Evolutionary conservation across 495 filamentous ascomycete genomes (phyloP), one percentile per base, ranked within the genome.

Genomic region (Neurospora sp.): DNA sequence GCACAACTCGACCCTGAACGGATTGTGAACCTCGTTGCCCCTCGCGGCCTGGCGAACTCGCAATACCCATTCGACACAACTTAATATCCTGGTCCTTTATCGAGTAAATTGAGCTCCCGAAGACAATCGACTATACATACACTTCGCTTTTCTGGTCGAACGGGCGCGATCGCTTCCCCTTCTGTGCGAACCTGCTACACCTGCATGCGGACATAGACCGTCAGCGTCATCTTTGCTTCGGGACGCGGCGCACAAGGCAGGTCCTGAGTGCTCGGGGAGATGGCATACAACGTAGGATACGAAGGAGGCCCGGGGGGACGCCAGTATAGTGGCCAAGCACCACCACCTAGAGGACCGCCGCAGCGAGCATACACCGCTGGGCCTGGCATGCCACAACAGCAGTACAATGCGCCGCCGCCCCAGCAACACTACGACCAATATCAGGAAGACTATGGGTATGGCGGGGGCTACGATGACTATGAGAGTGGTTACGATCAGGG

Each of bases 401-500:
- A 89, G 75, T 85, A 86, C 82, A 84, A 79, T 79, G 83, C 69
- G 78, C 84, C 69, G 82, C 85, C 79, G 79, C 84, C 78, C 80
- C 84, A 38, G 84, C 82, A 72, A 77, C 81, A 86, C 59, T 77
- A 87, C 77, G 80, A 85, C 45, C 79, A 83, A 74, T 86, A 87
- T 73, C 83, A 84, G 73, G 86, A 89, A 73, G 79, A 83, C 31
- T 83, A 86, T 71, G 86, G 84, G 72, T 86, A 88, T 72, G 88
- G 85, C 34, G 86, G 88, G 72, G 87, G 85, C 8, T 80, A 81
- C 69, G 81, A 84, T 45, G 83, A 88, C 73, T 81, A 86, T 76
- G 85, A 81, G 42, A 79, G 82, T 73, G 82, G 84, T 21, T 82
- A 84, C 54, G 76, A 77, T 54, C 75, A 77, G 24, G 78, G 82